A percentile compares a stretch with the other conserved stretches of the same genome.
phyloP scores from a whole-genome alignment of 495 filamentous ascomycete genomes.

The Penicillium lividum region DNA sequence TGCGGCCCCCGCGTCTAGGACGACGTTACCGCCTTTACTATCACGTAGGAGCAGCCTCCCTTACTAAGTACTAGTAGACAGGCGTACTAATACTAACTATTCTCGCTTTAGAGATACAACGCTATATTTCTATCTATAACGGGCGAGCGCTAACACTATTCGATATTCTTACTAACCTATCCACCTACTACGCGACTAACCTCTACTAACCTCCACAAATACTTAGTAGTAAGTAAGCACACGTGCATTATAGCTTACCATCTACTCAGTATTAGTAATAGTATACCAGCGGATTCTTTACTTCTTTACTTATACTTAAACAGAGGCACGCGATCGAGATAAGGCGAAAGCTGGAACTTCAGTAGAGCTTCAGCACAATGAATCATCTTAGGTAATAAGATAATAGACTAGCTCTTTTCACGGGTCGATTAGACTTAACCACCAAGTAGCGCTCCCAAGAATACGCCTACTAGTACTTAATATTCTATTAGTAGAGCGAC shows the following conservation, averaged over 20 bases:
- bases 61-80: not conserved
- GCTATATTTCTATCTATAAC: not conserved
- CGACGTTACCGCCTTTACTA: conserved; percentile 3
- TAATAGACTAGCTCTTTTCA: not conserved
- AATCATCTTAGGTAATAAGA: not conserved
- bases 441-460: not conserved
- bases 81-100: not conserved
- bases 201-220: not conserved
- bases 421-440: not conserved
- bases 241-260: conserved; percentile 1
- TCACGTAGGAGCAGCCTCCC: not conserved
- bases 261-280: not conserved
- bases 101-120: not conserved
- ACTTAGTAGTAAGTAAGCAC: not conserved
- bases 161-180: not conserved
- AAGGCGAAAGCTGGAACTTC: not conserved
- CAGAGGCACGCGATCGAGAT: not conserved
- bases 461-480: not conserved
- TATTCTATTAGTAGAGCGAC: not conserved
- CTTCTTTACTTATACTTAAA: no score
- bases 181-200: not conserved
- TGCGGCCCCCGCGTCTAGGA: not conserved
- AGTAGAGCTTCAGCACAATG: not conserved
- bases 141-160: not conserved
- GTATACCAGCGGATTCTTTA: not conserved